Base-by-base conservation (phyloP, 1,284 basidiomycete genomes). In the Meira nashicola region DNA sequence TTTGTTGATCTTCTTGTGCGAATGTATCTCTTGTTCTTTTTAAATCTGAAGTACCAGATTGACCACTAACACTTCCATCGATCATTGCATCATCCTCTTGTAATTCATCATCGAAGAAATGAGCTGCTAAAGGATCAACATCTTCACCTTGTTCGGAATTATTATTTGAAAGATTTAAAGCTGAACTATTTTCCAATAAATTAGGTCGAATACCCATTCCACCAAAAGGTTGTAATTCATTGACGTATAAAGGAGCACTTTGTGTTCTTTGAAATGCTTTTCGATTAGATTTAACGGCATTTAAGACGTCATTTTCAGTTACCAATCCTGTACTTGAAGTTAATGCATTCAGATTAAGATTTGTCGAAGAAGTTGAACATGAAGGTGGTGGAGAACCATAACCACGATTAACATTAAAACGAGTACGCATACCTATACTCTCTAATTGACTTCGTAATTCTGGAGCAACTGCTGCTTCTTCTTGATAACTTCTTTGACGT, bases 181-280 rank as follows among this genome's bases (percentile, higher is more conserved):
- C 43, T 17, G 43, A 44, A 17, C 43, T 25, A 44, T 17, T 9
- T 44, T 25, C 17, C 43, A 17, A 44, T 44, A 17, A 8, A 44
- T 3, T 25, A 9, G 17, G 17, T 4, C 43, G 43, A 17, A 17
- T 5, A 5, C 50, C 8, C 15, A 53, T 14, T 53, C 50, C 46
- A 48, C 46, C 17, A 25, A 48, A 48, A 15, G 50, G 50, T 19
- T 33, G n/a, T 12, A 41, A 28, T 15, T 39, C 50, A 39, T 39
- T 39, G 14, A 33, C 37, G 38, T 41, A 41, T 41, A 53, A 17
- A 15, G 50, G 50, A 37, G 50, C 50, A 53, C 50, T 53, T 53
- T 53, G 23, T 14, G 28, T 38, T 41, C 50, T 17, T 33, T 41
- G 17, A 5, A 5, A 53, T 14, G 2, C 23, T 23, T 53, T 41